A percentile compares a stretch with the other conserved stretches of the same genome.
Evolutionary conservation across 192 early-diverging fungal genomes (phyloP).

Genomic region (Bifiguratus adelaidae): DNA sequence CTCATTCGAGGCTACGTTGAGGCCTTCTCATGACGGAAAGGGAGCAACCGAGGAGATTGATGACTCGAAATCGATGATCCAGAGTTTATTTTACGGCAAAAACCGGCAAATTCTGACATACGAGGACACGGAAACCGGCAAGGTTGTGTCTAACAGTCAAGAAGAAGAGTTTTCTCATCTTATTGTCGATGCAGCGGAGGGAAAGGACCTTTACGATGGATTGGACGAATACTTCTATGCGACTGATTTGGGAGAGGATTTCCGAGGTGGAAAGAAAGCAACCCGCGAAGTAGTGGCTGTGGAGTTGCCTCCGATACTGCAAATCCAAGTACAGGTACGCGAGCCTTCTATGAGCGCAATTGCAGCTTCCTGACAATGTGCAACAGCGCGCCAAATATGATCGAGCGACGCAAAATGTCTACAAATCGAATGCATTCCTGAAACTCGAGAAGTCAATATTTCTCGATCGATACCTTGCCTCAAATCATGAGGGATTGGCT

Average conservation of each 20-base stretch:
- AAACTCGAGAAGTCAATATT: conserved; percentile 47
- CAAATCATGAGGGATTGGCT: conserved; percentile 12
- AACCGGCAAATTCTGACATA: conserved; percentile 27
- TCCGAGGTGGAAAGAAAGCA: conserved; percentile 15
- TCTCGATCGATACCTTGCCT: conserved; percentile 42
- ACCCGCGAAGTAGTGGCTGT: conserved; percentile 32
- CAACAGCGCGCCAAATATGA: conserved; percentile 56
- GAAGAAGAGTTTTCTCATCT: conserved; percentile 35
- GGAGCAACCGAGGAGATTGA: too few relatives aligned
- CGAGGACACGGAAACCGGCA: conserved; percentile 16
- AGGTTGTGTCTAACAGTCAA: conserved; percentile 18
- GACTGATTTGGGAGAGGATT: conserved; percentile 15
- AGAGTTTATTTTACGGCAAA: conserved; percentile 39
- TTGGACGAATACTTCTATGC: conserved; percentile 47
- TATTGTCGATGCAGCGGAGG: conserved; percentile 32
- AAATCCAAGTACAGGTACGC: conserved; percentile 47
- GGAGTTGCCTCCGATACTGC: conserved; percentile 54
- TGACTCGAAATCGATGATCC: too few relatives aligned
- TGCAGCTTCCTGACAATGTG: not conserved
- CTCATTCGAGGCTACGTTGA: conserved; percentile 48
- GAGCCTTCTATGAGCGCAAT: not conserved
- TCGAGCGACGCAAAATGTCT: conserved; percentile 33
- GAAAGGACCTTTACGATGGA: conserved; percentile 37
- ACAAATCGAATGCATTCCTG: conserved; percentile 63
- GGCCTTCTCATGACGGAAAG: conserved; percentile 10